A percentile compares a stretch with the other conserved stretches of the same genome.
phyloP scores from a whole-genome alignment of 768 basidiomycete genomes.

The Suillus brevipes region DNA sequence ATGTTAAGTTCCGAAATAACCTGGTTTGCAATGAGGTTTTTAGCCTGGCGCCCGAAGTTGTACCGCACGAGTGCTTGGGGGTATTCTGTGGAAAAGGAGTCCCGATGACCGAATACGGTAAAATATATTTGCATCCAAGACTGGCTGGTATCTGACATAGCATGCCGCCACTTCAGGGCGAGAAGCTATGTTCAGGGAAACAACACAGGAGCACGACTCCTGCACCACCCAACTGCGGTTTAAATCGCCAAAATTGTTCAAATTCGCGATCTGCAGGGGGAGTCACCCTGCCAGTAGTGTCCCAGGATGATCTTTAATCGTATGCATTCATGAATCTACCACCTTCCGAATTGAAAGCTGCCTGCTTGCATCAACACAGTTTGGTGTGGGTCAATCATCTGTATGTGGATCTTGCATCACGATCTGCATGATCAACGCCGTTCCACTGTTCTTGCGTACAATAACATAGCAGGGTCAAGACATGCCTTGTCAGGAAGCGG shows the following conservation, averaged over 20 bases:
- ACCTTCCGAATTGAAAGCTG: constrained; percentile 26
- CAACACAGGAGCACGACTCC: neutral
- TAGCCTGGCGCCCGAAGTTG: neutral
- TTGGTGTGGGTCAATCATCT: constrained; percentile 30
- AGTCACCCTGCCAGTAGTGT: constrained; percentile 16
- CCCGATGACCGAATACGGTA: neutral
- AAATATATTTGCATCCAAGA: neutral
- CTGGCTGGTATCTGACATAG: neutral
- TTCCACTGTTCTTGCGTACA: constrained; percentile 29
- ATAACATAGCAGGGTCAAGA: constrained; percentile 30
- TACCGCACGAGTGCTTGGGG: neutral
- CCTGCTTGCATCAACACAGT: constrained; percentile 35
- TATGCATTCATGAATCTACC: neutral
- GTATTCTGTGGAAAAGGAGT: constrained; percentile 1
- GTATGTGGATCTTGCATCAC: constrained; percentile 30
- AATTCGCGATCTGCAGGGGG: neutral
- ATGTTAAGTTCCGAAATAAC: constrained; percentile 1
- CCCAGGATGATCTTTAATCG: constrained; percentile 21
- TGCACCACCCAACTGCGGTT: neutral
- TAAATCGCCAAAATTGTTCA: neutral
- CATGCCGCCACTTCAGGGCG: neutral
- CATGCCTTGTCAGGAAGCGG: constrained; percentile 29
- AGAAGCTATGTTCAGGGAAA: neutral
- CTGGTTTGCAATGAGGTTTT: neutral
- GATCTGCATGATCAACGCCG: constrained; percentile 27